Conservation (phyloP, 345 rosid genomes). For the Durio zibethinus region DNA sequence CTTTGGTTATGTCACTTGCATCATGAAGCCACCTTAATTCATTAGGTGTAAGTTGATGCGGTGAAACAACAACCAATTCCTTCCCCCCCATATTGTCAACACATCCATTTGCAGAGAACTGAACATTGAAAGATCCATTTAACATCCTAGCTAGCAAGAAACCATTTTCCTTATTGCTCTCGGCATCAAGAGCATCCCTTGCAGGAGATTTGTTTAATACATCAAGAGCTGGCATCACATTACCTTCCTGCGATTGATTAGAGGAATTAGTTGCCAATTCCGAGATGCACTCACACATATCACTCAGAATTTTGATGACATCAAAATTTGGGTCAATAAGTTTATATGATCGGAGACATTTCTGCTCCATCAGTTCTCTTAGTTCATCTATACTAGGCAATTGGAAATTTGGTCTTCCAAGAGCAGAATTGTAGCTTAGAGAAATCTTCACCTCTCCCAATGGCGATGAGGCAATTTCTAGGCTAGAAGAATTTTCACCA, state of each 20-base stretch:
- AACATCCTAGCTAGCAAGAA: conserved; percentile 1
- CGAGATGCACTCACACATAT: conserved; percentile 75
- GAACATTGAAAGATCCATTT: conserved; percentile 17
- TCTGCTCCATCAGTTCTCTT: conserved; percentile 65
- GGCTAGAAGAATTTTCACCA: conserved; percentile 30
- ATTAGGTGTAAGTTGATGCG: conserved; percentile 40
- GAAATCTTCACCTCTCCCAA: conserved; percentile 84
- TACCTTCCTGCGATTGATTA: conserved; percentile 54
- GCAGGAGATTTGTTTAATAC: conserved; percentile 45
- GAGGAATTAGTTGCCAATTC: conserved; percentile 58
- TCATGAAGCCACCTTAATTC: conserved; percentile 49
- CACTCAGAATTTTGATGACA: conserved; percentile 58
- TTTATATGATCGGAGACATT: conserved; percentile 71
- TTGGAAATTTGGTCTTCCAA: conserved; percentile 49
- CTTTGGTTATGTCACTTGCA: conserved; percentile 56
- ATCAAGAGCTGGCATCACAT: conserved; percentile 39
- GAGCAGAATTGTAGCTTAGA: conserved; percentile 58
- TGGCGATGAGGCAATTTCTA: conserved; percentile 73
- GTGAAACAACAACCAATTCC: conserved; percentile 47
- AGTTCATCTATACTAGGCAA: conserved; percentile 70
- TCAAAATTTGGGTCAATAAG: conserved; percentile 74
- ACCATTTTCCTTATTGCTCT: conserved; percentile 15
- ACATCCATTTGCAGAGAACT: conserved; percentile 23
- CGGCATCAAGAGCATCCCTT: conserved; percentile 23
- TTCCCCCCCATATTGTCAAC: conserved; percentile 22